Conservation (phyloP, 768 basidiomycete species). For the Hericium alpestre region DNA sequence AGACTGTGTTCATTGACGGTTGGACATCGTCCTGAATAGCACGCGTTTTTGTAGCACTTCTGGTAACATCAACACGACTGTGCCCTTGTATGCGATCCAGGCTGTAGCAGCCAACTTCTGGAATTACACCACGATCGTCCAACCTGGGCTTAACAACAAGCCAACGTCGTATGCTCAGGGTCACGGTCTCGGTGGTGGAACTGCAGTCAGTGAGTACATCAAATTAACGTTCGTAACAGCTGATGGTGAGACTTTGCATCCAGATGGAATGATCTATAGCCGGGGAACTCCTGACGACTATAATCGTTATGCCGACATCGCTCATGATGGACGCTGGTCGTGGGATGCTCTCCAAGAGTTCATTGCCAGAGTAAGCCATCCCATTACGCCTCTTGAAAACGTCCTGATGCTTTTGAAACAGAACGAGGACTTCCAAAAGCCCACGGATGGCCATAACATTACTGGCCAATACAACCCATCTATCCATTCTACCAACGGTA, state of each 20-base stretch:
- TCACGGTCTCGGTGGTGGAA: constrained; percentile 17
- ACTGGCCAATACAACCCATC: constrained; percentile 27
- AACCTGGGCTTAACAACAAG: constrained; percentile 12
- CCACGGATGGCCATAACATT: constrained; percentile 28
- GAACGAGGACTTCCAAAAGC: constrained; percentile 28
- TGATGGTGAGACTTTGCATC: background rate
- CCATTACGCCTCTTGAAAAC: background rate
- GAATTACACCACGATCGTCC: constrained; percentile 19
- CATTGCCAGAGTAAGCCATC: constrained; percentile 2
- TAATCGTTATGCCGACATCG: constrained; percentile 15
- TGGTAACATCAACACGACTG: background rate
- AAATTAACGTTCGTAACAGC: background rate
- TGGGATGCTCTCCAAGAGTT: background rate
- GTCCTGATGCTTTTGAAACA: constrained; percentile 2
- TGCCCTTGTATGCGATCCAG: background rate
- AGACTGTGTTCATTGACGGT: constrained; percentile 11
- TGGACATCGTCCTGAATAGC: background rate
- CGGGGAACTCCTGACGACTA: constrained; percentile 19
- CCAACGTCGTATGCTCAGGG: constrained; percentile 14
- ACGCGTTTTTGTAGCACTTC: background rate
- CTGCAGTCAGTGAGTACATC: constrained; percentile 14
- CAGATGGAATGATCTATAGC: constrained; percentile 19
- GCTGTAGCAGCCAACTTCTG: constrained; percentile 12
- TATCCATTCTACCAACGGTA: constrained; percentile 27
- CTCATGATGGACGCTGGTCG: constrained; percentile 19